Conservation (phyloP, 257 asterid species). For the Leptodermis oblonga region DNA sequence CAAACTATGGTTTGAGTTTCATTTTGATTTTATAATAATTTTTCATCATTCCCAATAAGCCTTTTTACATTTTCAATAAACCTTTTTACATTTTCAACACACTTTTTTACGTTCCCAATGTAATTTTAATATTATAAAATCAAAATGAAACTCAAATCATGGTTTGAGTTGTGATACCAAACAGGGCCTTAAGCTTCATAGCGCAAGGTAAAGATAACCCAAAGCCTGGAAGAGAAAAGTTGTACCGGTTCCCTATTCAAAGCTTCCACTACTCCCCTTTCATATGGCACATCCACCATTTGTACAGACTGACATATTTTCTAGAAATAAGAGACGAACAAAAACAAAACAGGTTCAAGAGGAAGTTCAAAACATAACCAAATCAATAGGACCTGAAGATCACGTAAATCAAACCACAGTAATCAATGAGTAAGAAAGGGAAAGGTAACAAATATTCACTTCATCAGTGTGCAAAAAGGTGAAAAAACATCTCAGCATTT, state of each 20-base stretch:
- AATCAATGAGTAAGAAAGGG: background rate
- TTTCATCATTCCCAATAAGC: too few species aligned
- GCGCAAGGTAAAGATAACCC: background rate
- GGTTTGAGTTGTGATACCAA: too few species aligned
- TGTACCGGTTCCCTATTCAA: constrained; percentile 47
- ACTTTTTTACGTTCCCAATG: too few species aligned
- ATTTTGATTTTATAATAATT: too few species aligned
- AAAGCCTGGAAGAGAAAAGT: background rate
- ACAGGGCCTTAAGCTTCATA: background rate
- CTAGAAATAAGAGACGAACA: constrained; percentile 6
- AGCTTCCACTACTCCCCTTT: constrained; percentile 30
- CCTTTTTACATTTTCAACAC: too few species aligned
- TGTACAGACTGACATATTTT: constrained; percentile 9
- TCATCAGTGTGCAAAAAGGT: background rate
- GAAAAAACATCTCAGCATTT: background rate
- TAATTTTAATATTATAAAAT: too few species aligned
- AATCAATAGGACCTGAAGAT: too few species aligned
- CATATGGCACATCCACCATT: constrained; percentile 23
- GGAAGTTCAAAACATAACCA: background rate
- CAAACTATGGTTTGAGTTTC: too few species aligned
- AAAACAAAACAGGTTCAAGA: background rate
- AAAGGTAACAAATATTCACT: background rate
- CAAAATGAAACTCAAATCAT: too few species aligned
- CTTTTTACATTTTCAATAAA: too few species aligned
- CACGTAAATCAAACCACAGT: too few species aligned